Base-by-base conservation (phyloP, 2,329 filamentous ascomycete genomes). In the Diaporthe sp. region DNA sequence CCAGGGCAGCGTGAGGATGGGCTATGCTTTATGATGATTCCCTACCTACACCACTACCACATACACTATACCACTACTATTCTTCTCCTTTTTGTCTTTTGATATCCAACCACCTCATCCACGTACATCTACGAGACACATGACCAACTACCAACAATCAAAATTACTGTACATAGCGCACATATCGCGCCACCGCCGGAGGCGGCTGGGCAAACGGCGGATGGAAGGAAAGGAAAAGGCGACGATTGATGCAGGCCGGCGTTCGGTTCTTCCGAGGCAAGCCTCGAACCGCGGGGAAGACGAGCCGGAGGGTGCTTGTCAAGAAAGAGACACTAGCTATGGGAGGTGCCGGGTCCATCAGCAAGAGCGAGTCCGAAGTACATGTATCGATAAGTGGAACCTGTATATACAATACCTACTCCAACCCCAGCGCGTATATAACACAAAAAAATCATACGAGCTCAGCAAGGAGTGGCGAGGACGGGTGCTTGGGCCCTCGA, bases 21-120 rank as follows among this genome's bases (percentile, higher is more conserved):
- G 74, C 19, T 68, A 72, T 37, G 74, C 74, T 44, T 53, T 75
- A 68, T 75, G 69, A 75, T 73, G n/a, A 69, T 31, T 42, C n/a
- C 65, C 65, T 55, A 31, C 25, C 34, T 53, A 53, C 9, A 31
- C 53, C 25, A 55, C 53, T 31, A 31, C 51, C 15, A 4, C 49
- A 25, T 25, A 12, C 49, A 65, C 39, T 49, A 49, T 31, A 68
- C n/a, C 42, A 65, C 59, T 55, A 42, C 51, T 51, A 17, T 61
- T 74, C 42, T 57, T 72, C 37, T 46, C 17, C 7, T 44, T 53
- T 37, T 61, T 65, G 28, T 69, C 57, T 46, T 69, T 37, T 58
- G 53, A 58, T 74, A 49, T 49, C 62, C 65, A 28, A 25, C 17
- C 34, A 67, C 31, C 42, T 31, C 25, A 51, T 12, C 55, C n/a